These are phyloP conservation scores for Tylopilus sp. DNA, from an alignment of 768 basidiomycete genomes.

Conservation along the genomic window DNA sequence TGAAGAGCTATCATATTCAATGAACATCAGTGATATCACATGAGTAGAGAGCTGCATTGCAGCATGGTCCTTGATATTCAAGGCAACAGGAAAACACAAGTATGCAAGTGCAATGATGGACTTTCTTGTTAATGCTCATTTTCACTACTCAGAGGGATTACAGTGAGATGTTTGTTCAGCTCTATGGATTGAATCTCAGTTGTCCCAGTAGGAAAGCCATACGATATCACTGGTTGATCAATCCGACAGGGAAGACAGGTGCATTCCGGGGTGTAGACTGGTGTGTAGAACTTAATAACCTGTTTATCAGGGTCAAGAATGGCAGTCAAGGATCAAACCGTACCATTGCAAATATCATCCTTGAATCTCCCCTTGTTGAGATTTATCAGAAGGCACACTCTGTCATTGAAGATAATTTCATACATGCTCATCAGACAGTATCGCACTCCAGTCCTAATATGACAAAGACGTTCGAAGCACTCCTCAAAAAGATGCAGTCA, in stretches of 20 bases:
- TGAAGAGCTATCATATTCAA: slow-evolving; percentile 30
- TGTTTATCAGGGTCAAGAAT: not conserved
- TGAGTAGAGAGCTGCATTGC: not conserved
- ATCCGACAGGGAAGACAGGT: not conserved
- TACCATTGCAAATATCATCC: not conserved
- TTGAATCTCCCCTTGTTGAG: too few species aligned
- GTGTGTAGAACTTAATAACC: not conserved
- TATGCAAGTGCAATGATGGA: not conserved
- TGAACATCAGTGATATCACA: slow-evolving; percentile 36
- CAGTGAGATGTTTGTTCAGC: too few species aligned
- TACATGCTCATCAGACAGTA: too few species aligned
- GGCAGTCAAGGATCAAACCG: not conserved
- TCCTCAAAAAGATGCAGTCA: too few species aligned
- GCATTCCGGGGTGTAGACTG: not conserved
- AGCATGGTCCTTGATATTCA: not conserved
- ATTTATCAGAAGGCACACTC: too few species aligned
- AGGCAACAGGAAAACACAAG: not conserved
- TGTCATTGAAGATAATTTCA: too few species aligned
- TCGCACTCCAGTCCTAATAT: too few species aligned
- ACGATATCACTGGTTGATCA: not conserved
- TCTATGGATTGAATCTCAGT: not conserved
- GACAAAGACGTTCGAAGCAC: too few species aligned
- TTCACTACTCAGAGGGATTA: not conserved
- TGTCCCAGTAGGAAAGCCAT: not conserved
- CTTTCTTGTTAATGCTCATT: not conserved